Conservation (phyloP, 306 rosid species). For the Gillenia trifoliata region DNA sequence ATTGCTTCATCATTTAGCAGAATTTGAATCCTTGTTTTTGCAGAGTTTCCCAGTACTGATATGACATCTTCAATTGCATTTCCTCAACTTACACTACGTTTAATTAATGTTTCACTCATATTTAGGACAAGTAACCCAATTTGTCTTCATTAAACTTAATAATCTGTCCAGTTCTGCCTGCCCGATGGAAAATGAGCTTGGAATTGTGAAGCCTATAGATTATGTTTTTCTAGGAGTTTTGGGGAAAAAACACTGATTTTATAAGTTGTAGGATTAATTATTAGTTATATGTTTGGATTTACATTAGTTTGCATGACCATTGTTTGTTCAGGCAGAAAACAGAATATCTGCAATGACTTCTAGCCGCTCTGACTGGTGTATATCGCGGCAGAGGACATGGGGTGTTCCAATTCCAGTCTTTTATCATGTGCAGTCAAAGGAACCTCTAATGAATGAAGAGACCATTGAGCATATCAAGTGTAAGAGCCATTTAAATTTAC, state of each 20-base stretch:
- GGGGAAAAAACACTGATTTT: neutral
- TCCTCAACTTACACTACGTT: neutral
- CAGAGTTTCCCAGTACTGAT: neutral
- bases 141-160: neutral
- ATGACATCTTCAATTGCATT: neutral
- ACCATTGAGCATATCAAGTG: constrained; percentile 76
- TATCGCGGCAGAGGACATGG: constrained; percentile 98
- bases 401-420: constrained; percentile 99
- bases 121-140: neutral
- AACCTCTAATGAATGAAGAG: constrained; percentile 94
- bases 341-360: constrained; percentile 94
- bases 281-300: neutral
- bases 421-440: constrained; percentile 75
- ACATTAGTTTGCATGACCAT: constrained; percentile 14
- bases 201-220: neutral
- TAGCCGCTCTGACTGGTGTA: constrained; percentile 95
- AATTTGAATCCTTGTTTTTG: neutral
- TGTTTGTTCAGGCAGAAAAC: constrained; percentile 71
- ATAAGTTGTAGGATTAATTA: neutral
- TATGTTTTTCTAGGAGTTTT: neutral
- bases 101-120: neutral
- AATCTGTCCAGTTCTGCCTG: neutral
- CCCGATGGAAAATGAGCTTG: neutral
- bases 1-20: neutral
- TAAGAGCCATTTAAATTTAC: constrained; percentile 32